Conservation (phyloP, 2,329 filamentous ascomycete genomes). For the Diaporthe ampelina region DNA sequence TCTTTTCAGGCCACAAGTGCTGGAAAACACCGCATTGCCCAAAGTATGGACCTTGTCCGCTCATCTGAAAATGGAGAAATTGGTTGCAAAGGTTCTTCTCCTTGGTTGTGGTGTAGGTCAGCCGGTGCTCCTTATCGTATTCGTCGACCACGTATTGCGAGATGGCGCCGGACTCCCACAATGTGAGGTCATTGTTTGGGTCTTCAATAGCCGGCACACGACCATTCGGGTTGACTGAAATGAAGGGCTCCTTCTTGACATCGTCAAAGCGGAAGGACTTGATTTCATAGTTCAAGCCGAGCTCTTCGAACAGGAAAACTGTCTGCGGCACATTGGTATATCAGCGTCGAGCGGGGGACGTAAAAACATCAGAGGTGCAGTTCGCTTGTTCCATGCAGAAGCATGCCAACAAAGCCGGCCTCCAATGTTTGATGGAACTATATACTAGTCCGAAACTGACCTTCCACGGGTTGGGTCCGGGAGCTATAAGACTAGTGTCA, state of each 20-base stretch:
- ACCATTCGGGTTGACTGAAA: conserved; percentile 53
- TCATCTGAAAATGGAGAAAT: conserved; percentile 61
- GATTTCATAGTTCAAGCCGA: conserved; percentile 52
- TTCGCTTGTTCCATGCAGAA: too few relatives aligned
- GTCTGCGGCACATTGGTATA: conserved; percentile 45
- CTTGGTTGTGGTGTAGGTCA: conserved; percentile 41
- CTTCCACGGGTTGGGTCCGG: conserved; percentile 30
- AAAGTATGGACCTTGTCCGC: conserved; percentile 60
- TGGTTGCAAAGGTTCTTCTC: conserved; percentile 43
- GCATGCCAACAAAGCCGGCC: conserved; percentile 32
- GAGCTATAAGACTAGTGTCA: not conserved
- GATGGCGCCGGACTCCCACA: conserved; percentile 44
- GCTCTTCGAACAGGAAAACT: conserved; percentile 53
- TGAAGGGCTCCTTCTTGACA: conserved; percentile 47
- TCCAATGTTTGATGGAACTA: too few relatives aligned
- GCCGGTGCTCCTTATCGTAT: conserved; percentile 45
- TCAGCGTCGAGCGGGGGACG: not conserved
- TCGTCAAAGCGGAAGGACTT: conserved; percentile 44
- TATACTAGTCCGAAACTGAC: not conserved
- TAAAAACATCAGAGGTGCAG: too few relatives aligned
- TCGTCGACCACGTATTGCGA: conserved; percentile 46
- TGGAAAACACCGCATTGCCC: conserved; percentile 57
- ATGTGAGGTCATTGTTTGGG: conserved; percentile 51
- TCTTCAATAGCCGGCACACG: conserved; percentile 52
- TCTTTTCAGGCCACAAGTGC: conserved; percentile 48